These are phyloP conservation scores for Rhizopogon sp. DNA, from an alignment of 768 basidiomycete genomes.

Conservation along the genomic window DNA sequence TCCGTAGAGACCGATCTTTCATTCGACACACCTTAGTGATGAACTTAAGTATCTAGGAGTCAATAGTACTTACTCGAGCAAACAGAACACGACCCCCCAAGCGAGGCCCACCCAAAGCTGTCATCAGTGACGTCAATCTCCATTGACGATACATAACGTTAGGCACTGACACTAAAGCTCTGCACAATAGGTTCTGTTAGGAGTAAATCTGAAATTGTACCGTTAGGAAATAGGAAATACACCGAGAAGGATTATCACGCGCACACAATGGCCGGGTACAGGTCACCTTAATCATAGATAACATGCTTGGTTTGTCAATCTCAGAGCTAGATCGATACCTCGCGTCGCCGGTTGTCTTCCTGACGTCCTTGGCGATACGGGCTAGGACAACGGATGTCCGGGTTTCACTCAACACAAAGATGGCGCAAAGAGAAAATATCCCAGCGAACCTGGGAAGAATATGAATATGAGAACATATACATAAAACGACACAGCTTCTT, in stretches of 20 bases:
- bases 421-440: slow-evolving; percentile 41
- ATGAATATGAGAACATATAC: neutral
- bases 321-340: slow-evolving; percentile 59
- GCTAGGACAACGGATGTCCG: slow-evolving; percentile 66
- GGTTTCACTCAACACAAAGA: slow-evolving; percentile 65
- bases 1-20: too few species aligned
- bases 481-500: neutral
- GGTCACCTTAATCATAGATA: slow-evolving; percentile 57
- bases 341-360: slow-evolving; percentile 60
- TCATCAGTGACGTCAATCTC: neutral
- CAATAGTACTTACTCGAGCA: slow-evolving; percentile 43
- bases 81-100: slow-evolving; percentile 70
- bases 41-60: neutral
- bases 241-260: slow-evolving; percentile 18
- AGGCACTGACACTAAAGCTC: slow-evolving; percentile 55
- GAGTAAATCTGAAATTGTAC: slow-evolving; percentile 14
- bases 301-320: slow-evolving; percentile 50
- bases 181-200: slow-evolving; percentile 62
- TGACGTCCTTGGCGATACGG: slow-evolving; percentile 53
- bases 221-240: neutral
- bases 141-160: neutral
- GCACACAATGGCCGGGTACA: slow-evolving; percentile 66
- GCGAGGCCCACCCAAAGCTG: slow-evolving; percentile 65
- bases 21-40: too few species aligned
- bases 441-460: slow-evolving; percentile 42